phyloP scores from a whole-genome alignment of 345 rosid species.

The Sonneratia alba region DNA sequence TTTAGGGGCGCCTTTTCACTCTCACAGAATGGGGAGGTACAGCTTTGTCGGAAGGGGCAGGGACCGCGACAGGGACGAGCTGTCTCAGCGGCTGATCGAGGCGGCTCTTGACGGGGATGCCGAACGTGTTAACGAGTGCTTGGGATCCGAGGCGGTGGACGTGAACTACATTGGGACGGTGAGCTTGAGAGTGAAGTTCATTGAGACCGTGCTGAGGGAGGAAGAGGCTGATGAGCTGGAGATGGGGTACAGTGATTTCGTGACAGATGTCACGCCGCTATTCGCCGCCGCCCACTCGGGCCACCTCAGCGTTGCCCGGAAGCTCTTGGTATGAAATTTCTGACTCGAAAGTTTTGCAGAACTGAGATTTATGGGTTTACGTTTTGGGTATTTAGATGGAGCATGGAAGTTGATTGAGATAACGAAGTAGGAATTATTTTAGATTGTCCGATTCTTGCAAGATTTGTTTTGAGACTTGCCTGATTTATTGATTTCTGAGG shows the following conservation, averaged over 20 bases:
- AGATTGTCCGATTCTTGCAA: not conserved
- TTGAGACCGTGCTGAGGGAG: constrained; percentile 21
- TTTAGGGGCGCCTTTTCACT: not conserved
- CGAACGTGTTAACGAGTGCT: constrained; percentile 11
- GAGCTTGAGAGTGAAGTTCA: constrained; percentile 24
- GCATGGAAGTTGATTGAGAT: not conserved
- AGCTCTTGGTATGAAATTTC: constrained; percentile 20
- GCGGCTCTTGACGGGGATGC: constrained; percentile 24
- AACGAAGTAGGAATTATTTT: not conserved
- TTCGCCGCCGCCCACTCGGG: constrained; percentile 30
- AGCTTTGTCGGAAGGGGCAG: constrained; percentile 6
- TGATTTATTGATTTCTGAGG: too few relatives aligned
- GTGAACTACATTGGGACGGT: constrained; percentile 27
- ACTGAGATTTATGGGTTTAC: not conserved
- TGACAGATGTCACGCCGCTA: constrained; percentile 29
- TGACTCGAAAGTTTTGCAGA: not conserved
- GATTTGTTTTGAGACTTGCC: not conserved
- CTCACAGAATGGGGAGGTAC: constrained; percentile 11
- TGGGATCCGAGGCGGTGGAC: constrained; percentile 12
- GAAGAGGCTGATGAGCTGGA: constrained; percentile 30
- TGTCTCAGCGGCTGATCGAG: constrained; percentile 21
- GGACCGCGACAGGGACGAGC: constrained; percentile 19
- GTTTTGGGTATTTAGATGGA: not conserved
- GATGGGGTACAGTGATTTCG: constrained; percentile 24
- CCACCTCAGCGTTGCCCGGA: constrained; percentile 19